Evolutionary conservation across 2,329 filamentous ascomycete genomes (phyloP).

Genomic region (Apiospora rasikravindrae): DNA sequence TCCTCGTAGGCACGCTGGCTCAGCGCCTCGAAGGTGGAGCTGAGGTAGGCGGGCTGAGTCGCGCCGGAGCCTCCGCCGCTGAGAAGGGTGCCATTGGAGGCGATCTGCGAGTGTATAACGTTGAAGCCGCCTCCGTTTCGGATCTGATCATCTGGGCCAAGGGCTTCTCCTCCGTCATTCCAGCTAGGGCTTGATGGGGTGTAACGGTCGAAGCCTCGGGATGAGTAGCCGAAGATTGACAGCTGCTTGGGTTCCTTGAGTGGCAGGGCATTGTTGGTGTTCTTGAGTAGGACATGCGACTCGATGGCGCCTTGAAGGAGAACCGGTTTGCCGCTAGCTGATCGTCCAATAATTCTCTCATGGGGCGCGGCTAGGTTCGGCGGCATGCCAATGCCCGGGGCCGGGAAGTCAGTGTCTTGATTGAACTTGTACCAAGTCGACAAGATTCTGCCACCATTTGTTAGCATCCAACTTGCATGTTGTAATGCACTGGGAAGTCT

Average conservation of each 20-base stretch:
- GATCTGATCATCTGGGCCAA: constrained; percentile 23
- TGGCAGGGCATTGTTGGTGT: constrained; percentile 59
- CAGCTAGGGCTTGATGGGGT: constrained; percentile 42
- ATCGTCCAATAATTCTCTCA: constrained; percentile 57
- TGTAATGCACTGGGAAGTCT: neutral
- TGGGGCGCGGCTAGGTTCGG: constrained; percentile 53
- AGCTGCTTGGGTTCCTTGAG: constrained; percentile 55
- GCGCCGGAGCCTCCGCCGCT: constrained; percentile 53
- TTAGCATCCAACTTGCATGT: neutral
- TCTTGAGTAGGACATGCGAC: constrained; percentile 68
- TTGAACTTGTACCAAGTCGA: constrained; percentile 62
- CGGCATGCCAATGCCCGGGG: constrained; percentile 57
- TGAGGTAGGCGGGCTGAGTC: constrained; percentile 36
- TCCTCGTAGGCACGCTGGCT: constrained; percentile 48
- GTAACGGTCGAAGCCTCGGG: constrained; percentile 53
- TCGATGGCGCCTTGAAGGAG: constrained; percentile 63
- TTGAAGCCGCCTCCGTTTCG: neutral
- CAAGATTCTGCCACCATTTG: constrained; percentile 41
- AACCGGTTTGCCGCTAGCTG: constrained; percentile 45
- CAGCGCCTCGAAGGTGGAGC: constrained; percentile 47
- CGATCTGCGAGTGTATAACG: neutral
- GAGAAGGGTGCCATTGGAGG: constrained; percentile 49
- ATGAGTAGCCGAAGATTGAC: constrained; percentile 66
- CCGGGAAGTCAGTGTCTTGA: constrained; percentile 52
- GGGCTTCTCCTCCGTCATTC: constrained; percentile 36